phyloP scores from a whole-genome alignment of 2,329 filamentous ascomycete species.

The Lachnellula hyalina region DNA sequence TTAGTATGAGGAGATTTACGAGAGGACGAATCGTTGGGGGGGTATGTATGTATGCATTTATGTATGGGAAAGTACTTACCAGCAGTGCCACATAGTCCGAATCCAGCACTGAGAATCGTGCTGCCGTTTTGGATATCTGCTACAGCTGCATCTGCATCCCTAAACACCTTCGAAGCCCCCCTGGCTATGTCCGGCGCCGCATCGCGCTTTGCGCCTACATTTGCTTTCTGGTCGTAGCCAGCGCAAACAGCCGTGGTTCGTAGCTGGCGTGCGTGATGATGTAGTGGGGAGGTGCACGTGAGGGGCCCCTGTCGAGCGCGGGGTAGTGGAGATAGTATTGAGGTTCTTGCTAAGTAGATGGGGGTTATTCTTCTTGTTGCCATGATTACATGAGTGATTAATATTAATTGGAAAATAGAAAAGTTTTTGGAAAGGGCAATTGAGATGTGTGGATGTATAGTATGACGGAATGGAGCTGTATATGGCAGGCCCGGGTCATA shows the following conservation, averaged over 20 bases:
- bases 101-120: slow-evolving; percentile 70
- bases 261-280: slow-evolving; percentile 9
- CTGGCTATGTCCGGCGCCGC: slow-evolving; percentile 19
- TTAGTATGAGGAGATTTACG: too few relatives aligned
- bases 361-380: slow-evolving; percentile 19
- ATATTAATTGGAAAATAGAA: too few relatives aligned
- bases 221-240: slow-evolving; percentile 18
- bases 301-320: slow-evolving; percentile 2
- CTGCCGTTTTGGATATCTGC: slow-evolving; percentile 48
- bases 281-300: slow-evolving; percentile 3
- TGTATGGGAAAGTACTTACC: slow-evolving; percentile 36
- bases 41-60: background rate
- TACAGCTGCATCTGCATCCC: slow-evolving; percentile 25
- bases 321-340: slow-evolving; percentile 2
- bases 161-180: slow-evolving; percentile 24
- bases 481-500: too few relatives aligned
- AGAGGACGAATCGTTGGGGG: too few relatives aligned
- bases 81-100: slow-evolving; percentile 75
- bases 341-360: slow-evolving; percentile 11
- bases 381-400: slow-evolving; percentile 6
- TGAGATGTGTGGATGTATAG: too few relatives aligned
- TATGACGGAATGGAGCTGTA: too few relatives aligned
- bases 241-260: slow-evolving; percentile 10
- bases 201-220: slow-evolving; percentile 18
- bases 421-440: too few relatives aligned